These are phyloP conservation scores for Pharus latifolius DNA, from an alignment of 176 grass and related monocot species.

Conservation along the genomic window DNA sequence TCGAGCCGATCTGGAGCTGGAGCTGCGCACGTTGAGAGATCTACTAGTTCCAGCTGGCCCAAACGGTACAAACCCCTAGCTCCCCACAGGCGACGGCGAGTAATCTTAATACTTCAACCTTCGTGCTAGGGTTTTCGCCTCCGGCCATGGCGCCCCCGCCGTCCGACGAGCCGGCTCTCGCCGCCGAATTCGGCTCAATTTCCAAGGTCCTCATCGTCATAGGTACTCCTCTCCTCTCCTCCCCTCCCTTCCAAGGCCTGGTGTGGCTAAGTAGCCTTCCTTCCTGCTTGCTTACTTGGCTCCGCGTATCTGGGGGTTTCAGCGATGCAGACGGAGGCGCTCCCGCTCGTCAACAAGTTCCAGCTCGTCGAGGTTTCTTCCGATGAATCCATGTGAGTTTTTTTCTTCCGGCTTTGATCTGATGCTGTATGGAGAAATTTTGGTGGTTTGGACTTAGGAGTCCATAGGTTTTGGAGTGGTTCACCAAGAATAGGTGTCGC, in stretches of 20 bases:
- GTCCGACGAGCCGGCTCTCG: neutral
- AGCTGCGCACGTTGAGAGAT: too few relatives aligned
- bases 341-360: constrained; percentile 62
- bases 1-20: too few relatives aligned
- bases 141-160: constrained; percentile 22
- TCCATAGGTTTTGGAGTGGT: neutral
- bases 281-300: neutral
- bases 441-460: neutral
- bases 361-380: constrained; percentile 35
- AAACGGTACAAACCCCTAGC: too few relatives aligned
- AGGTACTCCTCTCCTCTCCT: constrained; percentile 9
- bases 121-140: neutral
- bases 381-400: constrained; percentile 37
- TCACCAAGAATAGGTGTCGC: neutral
- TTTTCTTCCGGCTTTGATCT: neutral
- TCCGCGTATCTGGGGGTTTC: neutral
- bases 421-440: neutral
- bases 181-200: constrained; percentile 10
- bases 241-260: neutral
- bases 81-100: too few relatives aligned
- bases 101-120: too few relatives aligned
- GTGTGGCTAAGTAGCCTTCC: too few relatives aligned
- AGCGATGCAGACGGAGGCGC: constrained; percentile 91
- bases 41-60: too few relatives aligned
- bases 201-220: constrained; percentile 71